Percentiles rank a stretch among this genome's conserved stretches.
Evolutionary conservation across 1,139 yeast genomes (phyloP).

Genomic region (Yamadazyma trypodendri): DNA sequence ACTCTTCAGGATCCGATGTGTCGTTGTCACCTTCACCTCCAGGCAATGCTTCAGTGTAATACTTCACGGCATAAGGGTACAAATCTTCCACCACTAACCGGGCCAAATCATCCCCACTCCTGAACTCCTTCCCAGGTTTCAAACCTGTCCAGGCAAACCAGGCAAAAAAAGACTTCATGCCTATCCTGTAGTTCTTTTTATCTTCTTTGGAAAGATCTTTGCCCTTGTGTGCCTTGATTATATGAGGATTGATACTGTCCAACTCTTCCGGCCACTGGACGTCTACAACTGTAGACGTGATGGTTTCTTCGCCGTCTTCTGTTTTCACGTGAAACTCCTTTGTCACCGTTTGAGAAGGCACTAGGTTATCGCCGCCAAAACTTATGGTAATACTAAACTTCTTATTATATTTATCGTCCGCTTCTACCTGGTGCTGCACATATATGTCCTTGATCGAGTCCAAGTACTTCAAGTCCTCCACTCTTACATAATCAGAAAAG

Average conservation of each 20-base stretch:
- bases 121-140: constrained; percentile 70
- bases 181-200: constrained; percentile 59
- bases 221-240: constrained; percentile 34
- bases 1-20: constrained; percentile 53
- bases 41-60: constrained; percentile 67
- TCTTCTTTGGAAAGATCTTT: constrained; percentile 46
- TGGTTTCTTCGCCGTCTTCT: constrained; percentile 51
- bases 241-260: constrained; percentile 50
- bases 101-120: constrained; percentile 71
- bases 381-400: constrained; percentile 57
- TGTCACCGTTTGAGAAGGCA: constrained; percentile 51
- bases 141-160: constrained; percentile 77
- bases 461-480: constrained; percentile 66
- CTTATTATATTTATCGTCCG: constrained; percentile 31
- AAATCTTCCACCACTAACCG: constrained; percentile 62
- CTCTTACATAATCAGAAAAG: constrained; percentile 65
- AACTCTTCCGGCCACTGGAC: constrained; percentile 63
- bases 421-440: constrained; percentile 44
- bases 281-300: constrained; percentile 49
- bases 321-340: constrained; percentile 48
- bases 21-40: constrained; percentile 53
- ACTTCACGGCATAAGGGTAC: constrained; percentile 70
- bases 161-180: constrained; percentile 73
- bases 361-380: constrained; percentile 41
- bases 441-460: constrained; percentile 58